Conservation (phyloP, 805 yeast genomes). For the Gaillardinia entomophila region DNA sequence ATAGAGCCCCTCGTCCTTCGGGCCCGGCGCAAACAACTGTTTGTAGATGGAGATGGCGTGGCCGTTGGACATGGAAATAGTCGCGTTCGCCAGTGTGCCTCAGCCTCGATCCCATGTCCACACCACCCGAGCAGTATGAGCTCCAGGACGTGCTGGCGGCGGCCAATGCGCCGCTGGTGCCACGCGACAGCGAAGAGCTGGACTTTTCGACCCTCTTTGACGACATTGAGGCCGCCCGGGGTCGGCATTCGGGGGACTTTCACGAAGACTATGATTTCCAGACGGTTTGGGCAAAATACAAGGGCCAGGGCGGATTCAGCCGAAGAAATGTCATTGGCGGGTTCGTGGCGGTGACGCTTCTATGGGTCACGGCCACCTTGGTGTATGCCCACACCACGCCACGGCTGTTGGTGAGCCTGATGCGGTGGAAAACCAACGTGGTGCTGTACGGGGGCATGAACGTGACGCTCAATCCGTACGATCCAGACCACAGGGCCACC, state of each 20-base stretch:
- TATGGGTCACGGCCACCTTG: conserved; percentile 24
- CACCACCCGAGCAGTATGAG: conserved; percentile 15
- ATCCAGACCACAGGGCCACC: conserved; percentile 19
- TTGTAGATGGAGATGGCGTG: conserved; percentile 14
- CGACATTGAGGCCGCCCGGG: conserved; percentile 23
- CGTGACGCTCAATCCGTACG: conserved; percentile 25
- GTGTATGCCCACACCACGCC: conserved; percentile 21
- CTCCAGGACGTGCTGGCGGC: too few species aligned
- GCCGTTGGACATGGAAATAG: neutral
- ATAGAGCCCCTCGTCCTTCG: conserved; percentile 16
- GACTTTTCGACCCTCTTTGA: too few species aligned
- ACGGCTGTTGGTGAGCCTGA: conserved; percentile 13
- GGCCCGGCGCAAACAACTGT: conserved; percentile 13
- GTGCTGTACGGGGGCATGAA: conserved; percentile 19
- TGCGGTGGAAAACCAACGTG: conserved; percentile 16
- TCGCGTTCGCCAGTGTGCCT: too few species aligned
- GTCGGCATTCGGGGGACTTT: too few species aligned
- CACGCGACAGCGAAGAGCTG: too few species aligned
- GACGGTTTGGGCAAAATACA: conserved; percentile 10
- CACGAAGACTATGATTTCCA: conserved; percentile 17
- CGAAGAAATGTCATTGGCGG: conserved; percentile 2
- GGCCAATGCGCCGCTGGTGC: too few species aligned
- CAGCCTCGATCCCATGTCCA: too few species aligned
- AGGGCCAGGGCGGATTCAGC: conserved; percentile 4
- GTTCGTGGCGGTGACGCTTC: conserved; percentile 1